These are phyloP conservation scores for Aspergillus quadricinctus DNA, from an alignment of 2,329 filamentous ascomycete genomes.

Conservation along the genomic window DNA sequence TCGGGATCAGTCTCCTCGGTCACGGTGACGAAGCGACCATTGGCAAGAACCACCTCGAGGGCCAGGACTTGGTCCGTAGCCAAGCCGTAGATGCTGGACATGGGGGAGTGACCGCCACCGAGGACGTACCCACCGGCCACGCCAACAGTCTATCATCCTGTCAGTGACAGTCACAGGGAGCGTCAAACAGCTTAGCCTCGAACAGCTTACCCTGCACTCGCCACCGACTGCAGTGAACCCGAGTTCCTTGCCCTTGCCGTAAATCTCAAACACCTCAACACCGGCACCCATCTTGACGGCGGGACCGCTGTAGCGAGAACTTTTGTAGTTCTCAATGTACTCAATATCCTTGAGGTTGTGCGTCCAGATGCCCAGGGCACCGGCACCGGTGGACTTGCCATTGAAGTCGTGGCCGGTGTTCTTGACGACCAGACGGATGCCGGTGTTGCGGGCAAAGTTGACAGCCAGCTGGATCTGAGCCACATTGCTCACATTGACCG, in stretches of 20 bases:
- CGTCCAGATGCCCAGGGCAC: slow-evolving; percentile 48
- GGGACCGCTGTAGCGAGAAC: slow-evolving; percentile 44
- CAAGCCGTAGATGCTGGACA: slow-evolving; percentile 53
- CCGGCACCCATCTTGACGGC: slow-evolving; percentile 54
- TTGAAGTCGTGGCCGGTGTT: slow-evolving; percentile 48
- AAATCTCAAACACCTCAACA: slow-evolving; percentile 47
- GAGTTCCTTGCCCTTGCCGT: slow-evolving; percentile 41
- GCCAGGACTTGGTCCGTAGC: slow-evolving; percentile 29
- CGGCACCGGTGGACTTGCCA: slow-evolving; percentile 45
- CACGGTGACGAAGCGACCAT: slow-evolving; percentile 25
- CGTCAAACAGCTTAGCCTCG: too few relatives aligned
- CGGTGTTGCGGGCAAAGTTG: slow-evolving; percentile 21
- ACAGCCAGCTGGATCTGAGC: slow-evolving; percentile 33
- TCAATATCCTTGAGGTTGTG: slow-evolving; percentile 44
- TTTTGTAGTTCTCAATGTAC: slow-evolving; percentile 38
- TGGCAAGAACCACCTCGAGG: slow-evolving; percentile 22
- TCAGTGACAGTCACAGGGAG: too few relatives aligned
- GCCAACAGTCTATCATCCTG: slow-evolving; percentile 44
- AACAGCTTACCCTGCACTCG: slow-evolving; percentile 21
- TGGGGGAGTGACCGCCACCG: slow-evolving; percentile 55
- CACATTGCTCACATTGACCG: slow-evolving; percentile 32
- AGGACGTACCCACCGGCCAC: slow-evolving; percentile 57
- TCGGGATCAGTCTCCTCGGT: slow-evolving; percentile 45
- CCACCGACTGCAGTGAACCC: slow-evolving; percentile 53
- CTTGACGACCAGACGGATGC: slow-evolving; percentile 37